A percentile compares a stretch with the other conserved stretches of the same genome.
These are phyloP conservation scores for Omphalea diandra DNA, from an alignment of 441 rosid genomes.

Conservation along the genomic window DNA sequence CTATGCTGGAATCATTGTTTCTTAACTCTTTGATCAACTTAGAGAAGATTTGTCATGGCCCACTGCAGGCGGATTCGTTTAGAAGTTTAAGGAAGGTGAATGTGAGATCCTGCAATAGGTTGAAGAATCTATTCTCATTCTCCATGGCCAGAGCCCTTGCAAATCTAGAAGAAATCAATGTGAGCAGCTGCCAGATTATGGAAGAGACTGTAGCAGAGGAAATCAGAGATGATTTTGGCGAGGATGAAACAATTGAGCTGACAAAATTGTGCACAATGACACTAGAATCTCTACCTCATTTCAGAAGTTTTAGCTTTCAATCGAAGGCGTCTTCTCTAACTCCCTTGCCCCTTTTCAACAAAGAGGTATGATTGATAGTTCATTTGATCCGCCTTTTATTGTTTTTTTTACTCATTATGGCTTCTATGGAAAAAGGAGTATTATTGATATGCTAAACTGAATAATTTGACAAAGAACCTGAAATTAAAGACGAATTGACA, in stretches of 20 bases:
- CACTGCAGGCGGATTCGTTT: neutral
- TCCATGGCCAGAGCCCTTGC: conserved; percentile 5
- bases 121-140: conserved; percentile 22
- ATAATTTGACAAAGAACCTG: too few species aligned
- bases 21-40: neutral
- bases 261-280: neutral
- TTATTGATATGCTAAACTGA: too few species aligned
- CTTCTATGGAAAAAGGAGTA: too few species aligned
- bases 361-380: neutral
- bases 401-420: neutral
- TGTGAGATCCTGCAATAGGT: neutral
- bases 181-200: conserved; percentile 8
- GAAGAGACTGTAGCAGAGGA: conserved; percentile 8
- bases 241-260: neutral
- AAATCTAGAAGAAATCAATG: conserved; percentile 15
- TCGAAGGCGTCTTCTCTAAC: neutral
- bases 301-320: neutral
- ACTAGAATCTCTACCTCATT: neutral
- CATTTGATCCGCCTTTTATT: neutral
- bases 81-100: conserved; percentile 2
- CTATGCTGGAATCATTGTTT: neutral
- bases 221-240: neutral
- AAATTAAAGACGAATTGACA: too few species aligned
- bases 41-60: neutral
- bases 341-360: neutral